Evolutionary conservation across 768 basidiomycete genomes (phyloP).

Genomic region (Mycena latifolia): DNA sequence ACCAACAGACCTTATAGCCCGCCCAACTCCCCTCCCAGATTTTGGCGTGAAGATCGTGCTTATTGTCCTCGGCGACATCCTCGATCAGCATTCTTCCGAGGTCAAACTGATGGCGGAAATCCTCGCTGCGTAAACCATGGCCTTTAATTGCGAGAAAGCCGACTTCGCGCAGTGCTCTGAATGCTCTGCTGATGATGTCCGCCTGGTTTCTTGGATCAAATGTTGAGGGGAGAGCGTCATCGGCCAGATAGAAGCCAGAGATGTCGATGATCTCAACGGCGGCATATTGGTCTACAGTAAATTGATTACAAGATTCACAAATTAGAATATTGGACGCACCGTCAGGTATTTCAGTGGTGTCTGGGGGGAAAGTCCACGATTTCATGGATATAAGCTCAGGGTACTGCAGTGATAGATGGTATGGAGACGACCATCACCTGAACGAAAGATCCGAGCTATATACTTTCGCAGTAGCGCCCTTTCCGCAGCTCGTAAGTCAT

Average conservation of each 20-base stretch:
- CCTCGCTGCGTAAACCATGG: constrained; percentile 31
- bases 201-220: constrained; percentile 12
- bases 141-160: constrained; percentile 35
- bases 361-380: constrained; percentile 15
- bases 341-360: constrained; percentile 14
- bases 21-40: constrained; percentile 34
- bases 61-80: constrained; percentile 31
- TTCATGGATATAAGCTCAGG: constrained; percentile 15
- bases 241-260: constrained; percentile 26
- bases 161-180: constrained; percentile 27
- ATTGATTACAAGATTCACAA: constrained; percentile 3
- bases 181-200: constrained; percentile 23
- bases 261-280: constrained; percentile 32
- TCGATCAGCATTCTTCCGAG: constrained; percentile 27
- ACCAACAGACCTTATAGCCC: constrained; percentile 32
- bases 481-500: no score
- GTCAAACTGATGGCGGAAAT: constrained; percentile 33
- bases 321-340: constrained; percentile 10
- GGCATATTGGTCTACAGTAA: constrained; percentile 24
- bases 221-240: constrained; percentile 18
- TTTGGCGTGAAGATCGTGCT: constrained; percentile 28
- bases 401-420: no score
- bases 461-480: no score
- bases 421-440: no score
- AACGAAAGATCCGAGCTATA: no score